Conservation (phyloP, 2,329 filamentous ascomycete genomes). For the Fusarium agapanthi region DNA sequence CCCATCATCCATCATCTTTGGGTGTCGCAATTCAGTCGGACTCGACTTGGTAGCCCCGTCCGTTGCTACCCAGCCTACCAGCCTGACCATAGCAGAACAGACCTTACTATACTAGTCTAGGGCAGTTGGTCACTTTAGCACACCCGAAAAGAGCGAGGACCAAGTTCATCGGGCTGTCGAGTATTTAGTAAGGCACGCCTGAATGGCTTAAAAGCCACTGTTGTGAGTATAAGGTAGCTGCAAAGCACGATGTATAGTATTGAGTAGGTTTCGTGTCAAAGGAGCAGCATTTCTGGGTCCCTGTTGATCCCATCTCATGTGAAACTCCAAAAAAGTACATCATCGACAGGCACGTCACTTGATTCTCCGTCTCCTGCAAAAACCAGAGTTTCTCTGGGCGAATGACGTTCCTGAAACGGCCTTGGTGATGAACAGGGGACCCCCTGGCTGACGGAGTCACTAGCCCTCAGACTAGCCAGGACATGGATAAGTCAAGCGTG, state of each 20-base stretch:
- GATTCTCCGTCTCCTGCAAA: slow-evolving; percentile 6
- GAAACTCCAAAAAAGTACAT: slow-evolving; percentile 10
- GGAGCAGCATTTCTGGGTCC: background rate
- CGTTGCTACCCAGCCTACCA: slow-evolving; percentile 10
- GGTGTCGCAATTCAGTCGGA: slow-evolving; percentile 24
- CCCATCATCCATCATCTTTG: background rate
- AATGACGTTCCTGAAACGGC: slow-evolving; percentile 45
- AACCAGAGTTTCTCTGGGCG: slow-evolving; percentile 14
- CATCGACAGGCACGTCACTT: slow-evolving; percentile 26
- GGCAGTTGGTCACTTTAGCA: background rate
- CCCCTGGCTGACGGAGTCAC: slow-evolving; percentile 27
- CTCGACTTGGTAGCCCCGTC: slow-evolving; percentile 12
- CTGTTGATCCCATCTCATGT: slow-evolving; percentile 17
- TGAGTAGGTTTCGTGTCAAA: background rate
- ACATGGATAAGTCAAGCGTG: slow-evolving; percentile 32
- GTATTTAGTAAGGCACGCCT: slow-evolving; percentile 20
- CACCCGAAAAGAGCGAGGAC: slow-evolving; percentile 5
- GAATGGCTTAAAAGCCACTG: slow-evolving; percentile 15
- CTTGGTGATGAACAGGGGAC: slow-evolving; percentile 30
- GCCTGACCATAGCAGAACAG: background rate
- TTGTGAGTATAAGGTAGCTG: background rate
- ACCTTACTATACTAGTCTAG: background rate
- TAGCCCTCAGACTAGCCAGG: slow-evolving; percentile 38
- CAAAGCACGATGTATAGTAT: background rate
- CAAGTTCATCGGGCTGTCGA: slow-evolving; percentile 15